Evolutionary conservation across 2,329 filamentous ascomycete species (phyloP).

Genomic region (Cordyceps tenuipes): DNA sequence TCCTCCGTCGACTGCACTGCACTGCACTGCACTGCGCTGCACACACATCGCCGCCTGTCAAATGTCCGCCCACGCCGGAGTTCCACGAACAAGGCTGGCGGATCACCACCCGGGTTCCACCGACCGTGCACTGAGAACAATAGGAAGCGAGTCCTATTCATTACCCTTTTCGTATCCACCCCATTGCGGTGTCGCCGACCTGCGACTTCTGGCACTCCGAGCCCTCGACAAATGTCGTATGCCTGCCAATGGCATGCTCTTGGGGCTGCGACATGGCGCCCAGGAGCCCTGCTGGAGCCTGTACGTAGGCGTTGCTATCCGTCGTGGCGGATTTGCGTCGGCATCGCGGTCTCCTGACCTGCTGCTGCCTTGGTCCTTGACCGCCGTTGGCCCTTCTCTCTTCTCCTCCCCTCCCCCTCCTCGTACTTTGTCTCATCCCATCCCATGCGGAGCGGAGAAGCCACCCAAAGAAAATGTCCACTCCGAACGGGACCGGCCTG

Average conservation of each 20-base stretch:
- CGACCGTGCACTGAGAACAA: conserved; percentile 11
- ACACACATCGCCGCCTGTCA: not conserved
- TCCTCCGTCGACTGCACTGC: not conserved
- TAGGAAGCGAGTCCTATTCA: conserved; percentile 12
- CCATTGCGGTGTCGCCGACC: conserved; percentile 5
- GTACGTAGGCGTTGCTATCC: not conserved
- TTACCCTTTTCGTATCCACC: conserved; percentile 11
- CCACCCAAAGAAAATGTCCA: not conserved
- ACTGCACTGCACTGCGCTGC: not conserved
- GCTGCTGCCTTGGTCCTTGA: not conserved
- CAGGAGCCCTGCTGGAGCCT: not conserved
- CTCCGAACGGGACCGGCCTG: not conserved
- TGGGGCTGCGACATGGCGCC: conserved; percentile 3
- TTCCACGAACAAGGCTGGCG: not conserved
- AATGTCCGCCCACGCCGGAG: not conserved
- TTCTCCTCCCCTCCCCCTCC: no score
- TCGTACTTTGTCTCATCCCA: not conserved
- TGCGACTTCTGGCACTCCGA: not conserved
- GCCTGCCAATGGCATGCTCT: not conserved
- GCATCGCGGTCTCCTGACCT: not conserved
- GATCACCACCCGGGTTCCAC: conserved; percentile 6
- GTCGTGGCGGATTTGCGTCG: not conserved
- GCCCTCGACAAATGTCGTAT: not conserved
- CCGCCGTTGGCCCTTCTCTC: not conserved
- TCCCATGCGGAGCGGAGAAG: not conserved